Evolutionary conservation across 2,329 filamentous ascomycete genomes (phyloP), one percentile per base, ranked within the genome.

Genomic region (Phoma herbarum): DNA sequence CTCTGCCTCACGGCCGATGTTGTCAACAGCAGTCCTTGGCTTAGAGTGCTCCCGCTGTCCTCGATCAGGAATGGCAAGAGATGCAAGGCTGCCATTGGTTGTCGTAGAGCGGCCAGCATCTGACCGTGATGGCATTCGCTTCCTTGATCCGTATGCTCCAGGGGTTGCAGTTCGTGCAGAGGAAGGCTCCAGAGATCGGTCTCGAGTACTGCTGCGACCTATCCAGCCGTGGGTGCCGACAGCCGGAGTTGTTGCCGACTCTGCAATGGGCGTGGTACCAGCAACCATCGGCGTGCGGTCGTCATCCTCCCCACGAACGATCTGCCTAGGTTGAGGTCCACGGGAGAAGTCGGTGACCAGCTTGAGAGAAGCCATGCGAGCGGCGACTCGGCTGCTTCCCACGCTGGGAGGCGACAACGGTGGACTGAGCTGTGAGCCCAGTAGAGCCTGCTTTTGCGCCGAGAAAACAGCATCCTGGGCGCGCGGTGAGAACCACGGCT

Each of bases 401-500:
- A 87, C 72, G 23, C 86, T 86, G 0, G 90, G 90, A 9, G 91
- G 90, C 1, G 91, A 93, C n/a, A 92, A 75, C 2, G 90, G 86
- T 16, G 90, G 88, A 71, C 91, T 90, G 6, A 91, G 77, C 57
- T 78, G 72, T 12, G 57, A 89, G 74, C 75, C 89, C 81, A 59
- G 86, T 39, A 77, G 66, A 10, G 77, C 77, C 60, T 78, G 78
- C 65, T 80, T 82, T 72, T 78, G 88, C 83, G 88, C 65, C 75
- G 84, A 64, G 74, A 84, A 81, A 51, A 84, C 82, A 10, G 82
- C 83, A 64, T 85, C 83, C 69, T 89, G 84, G 23, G 92, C 91
- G 2, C 90, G 89, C 10, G 94, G 93, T 9, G 93, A 96, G 20
- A 89, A 86, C 93, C 93, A 97, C 1, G 92, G 90, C 74, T 95